Evolutionary conservation across 495 filamentous ascomycete species (phyloP), one percentile per base, ranked within the genome.

Genomic region (Penicillium canariense): DNA sequence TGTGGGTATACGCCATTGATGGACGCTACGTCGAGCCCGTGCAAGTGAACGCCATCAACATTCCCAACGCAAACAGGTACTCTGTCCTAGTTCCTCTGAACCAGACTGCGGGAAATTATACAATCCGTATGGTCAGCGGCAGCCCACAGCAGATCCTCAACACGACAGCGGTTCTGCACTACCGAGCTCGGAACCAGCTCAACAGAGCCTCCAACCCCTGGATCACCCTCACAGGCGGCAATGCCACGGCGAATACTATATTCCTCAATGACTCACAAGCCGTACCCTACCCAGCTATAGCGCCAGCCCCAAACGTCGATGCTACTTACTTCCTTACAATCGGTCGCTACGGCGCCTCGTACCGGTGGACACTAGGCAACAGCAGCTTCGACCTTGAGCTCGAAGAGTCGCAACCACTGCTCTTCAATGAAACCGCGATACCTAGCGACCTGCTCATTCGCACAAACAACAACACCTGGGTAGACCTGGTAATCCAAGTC

Each of bases 381-480:
- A 67, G 57, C 6, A 59, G 60, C 58, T 70, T 60, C 34, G 62
- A 63, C 1, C 59, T 75, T 2, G 47, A 60, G 14, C 62, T 71
- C 0, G 73, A 75, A 55, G 55, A 68, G 57, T 53, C 70, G 1
- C 56, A 78, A 14, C 79, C 80, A 3, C 58, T 83, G 0, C 74
- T 84, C 0, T 81, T 76, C 63, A 69, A 80, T 25, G 68, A 74
- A 14, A 50, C 58, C 7, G 55, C 69, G 12, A 64, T 65, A 3
- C 45, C 60, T 3, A 68, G 71, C 26, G 68, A 77, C 22, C 59
- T 80, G 23, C 76, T 76, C 15, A 79, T 85, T 56, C 59, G 60
- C 20, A 84, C 79, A 5, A 58, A 58, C 8, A 83, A 84, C 50
- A 69, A 72, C 34, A 77, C 75, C 12, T 86, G 83, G 81, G 68